phyloP scores from a whole-genome alignment of 352 stramenopile genomes.

The Discostella stelligera region DNA sequence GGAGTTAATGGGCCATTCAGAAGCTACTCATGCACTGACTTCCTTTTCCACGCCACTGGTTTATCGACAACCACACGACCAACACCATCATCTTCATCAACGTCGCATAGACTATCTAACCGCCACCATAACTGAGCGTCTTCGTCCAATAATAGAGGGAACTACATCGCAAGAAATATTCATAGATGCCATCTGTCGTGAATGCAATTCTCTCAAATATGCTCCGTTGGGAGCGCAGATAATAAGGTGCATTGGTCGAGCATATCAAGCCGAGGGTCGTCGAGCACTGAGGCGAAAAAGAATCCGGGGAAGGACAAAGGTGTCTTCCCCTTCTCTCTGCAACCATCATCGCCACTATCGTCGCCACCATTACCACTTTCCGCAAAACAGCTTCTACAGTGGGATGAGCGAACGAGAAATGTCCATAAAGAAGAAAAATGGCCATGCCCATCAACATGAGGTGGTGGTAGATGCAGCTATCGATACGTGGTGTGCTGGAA shows the following conservation, averaged over 20 bases:
- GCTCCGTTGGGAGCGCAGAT: slow-evolving; percentile 69
- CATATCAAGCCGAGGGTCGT: slow-evolving; percentile 64
- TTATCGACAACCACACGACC: neutral
- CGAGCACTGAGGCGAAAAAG: slow-evolving; percentile 45
- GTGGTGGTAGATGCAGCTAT: slow-evolving; percentile 35
- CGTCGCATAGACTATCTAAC: slow-evolving; percentile 55
- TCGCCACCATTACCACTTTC: neutral
- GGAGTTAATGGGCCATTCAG: slow-evolving; percentile 69
- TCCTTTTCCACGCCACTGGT: neutral
- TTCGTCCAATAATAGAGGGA: slow-evolving; percentile 73
- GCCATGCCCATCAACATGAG: neutral
- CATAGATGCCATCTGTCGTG: slow-evolving; percentile 39
- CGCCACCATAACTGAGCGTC: slow-evolving; percentile 52
- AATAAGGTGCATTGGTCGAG: slow-evolving; percentile 69
- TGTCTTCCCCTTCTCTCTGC: neutral
- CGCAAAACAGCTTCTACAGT: no score
- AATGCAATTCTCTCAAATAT: slow-evolving; percentile 62
- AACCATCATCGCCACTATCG: neutral
- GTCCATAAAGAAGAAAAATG: neutral
- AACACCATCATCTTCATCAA: neutral
- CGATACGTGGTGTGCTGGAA: slow-evolving; percentile 50
- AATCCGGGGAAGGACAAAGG: neutral
- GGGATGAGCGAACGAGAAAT: neutral
- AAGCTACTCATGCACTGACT: neutral
- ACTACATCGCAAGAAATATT: slow-evolving; percentile 45